Evolutionary conservation across 306 rosid genomes (phyloP), one percentile per base, ranked within the genome.

Genomic region (Vigna mungo): DNA sequence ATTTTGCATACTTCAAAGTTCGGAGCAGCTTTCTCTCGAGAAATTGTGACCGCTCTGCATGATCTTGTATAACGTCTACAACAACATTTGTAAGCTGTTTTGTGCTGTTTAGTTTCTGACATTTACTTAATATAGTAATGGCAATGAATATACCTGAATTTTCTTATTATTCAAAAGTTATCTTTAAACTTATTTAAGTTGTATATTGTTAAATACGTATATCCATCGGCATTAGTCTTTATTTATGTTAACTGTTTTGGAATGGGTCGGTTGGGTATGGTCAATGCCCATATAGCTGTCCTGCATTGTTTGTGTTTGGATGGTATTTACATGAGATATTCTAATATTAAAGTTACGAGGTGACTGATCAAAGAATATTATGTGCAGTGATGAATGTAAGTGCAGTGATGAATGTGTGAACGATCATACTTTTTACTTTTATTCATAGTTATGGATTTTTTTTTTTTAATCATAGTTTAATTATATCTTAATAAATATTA

Each of bases 101-200:
- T 47, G 37, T 56, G 25, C 16, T 46, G 23, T 61, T 60, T 37
- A 41, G 61, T n/a, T 59, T 60, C 55, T 46, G 47, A 59, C 66
- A 36, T 60, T 39, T 53, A 15, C 30, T 44, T 59, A 17, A n/a
- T 16, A 8, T 58, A 13, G 44, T 27, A 72, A 44, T 17, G 70
- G 21, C 30, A 15, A 32, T 55, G 25, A 56, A 23, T 13, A 30
- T 56, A 25, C 54, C 54, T 58, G 12, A 55, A 20, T 54, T 39
- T 54, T 49, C 7, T 17, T 12, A 7, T 25, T 4, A 11, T 55
- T 15, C 36, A 56, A 56, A 30, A 56, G 1, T 21, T 55, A 56
- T 21, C 36, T 56, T 54, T 0, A 23, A 23, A 56, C 25, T 1
- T 41, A 10, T 52, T 53, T 53, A 17, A 53, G 2, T 53, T 53